Conservation (phyloP, 345 rosid genomes). For the Syzygium aqueum region DNA sequence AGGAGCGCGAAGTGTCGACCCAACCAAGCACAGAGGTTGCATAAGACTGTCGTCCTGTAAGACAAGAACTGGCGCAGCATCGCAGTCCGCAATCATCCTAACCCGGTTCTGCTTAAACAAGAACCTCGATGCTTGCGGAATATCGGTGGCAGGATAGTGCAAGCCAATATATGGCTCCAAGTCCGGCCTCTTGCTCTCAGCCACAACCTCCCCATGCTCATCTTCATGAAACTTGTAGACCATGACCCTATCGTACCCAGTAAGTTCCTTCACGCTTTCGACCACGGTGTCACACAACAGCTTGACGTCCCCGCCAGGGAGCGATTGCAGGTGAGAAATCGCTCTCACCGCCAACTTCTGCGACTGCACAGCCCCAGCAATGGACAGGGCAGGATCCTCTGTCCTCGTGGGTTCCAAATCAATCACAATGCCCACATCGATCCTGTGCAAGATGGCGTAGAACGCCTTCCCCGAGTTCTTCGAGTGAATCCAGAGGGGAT, state of each 20-base stretch:
- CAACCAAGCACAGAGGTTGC: constrained; percentile 92
- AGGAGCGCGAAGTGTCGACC: constrained; percentile 95
- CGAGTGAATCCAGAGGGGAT: constrained; percentile 90
- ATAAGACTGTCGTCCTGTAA: constrained; percentile 67
- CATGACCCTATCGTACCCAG: constrained; percentile 95
- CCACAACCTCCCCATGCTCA: constrained; percentile 99
- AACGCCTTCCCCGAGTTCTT: constrained; percentile 77
- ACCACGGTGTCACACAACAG: constrained; percentile 90
- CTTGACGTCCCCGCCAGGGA: constrained; percentile 90
- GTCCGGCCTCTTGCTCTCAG: constrained; percentile 73
- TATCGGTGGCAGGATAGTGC: constrained; percentile 96
- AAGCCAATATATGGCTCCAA: constrained; percentile 88
- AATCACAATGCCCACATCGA: constrained; percentile 92
- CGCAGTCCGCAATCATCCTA: constrained; percentile 93
- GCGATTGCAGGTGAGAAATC: constrained; percentile 78
- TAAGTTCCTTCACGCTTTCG: constrained; percentile 72
- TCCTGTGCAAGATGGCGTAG: constrained; percentile 81
- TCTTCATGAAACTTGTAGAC: constrained; percentile 98
- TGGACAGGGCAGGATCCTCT: constrained; percentile 89
- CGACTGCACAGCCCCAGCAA: constrained; percentile 97
- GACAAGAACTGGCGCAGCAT: constrained; percentile 47
- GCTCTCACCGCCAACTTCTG: constrained; percentile 95
- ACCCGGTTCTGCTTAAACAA: constrained; percentile 94
- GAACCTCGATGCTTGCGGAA: constrained; percentile 95
- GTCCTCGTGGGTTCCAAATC: constrained; percentile 97